Percentiles rank a stretch among this genome's conserved stretches.
Conservation (phyloP, 495 filamentous ascomycete genomes). For the Penicillium diatomitis region DNA sequence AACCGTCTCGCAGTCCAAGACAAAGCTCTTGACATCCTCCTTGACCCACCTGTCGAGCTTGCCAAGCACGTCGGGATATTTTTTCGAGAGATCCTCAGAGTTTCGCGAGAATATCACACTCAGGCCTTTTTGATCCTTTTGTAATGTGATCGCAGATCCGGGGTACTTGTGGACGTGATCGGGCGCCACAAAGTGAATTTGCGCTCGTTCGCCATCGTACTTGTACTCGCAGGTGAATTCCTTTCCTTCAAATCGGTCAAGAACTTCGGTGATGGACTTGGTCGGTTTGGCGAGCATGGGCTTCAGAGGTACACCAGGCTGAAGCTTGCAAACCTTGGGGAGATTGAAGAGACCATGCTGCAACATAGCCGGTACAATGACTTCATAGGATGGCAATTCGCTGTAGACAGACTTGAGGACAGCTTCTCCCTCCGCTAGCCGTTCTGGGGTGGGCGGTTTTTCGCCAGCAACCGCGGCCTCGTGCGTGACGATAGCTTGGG, state of each 20-base stretch:
- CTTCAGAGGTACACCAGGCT: conserved; percentile 90
- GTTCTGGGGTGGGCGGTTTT: conserved; percentile 58
- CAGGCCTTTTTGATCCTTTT: conserved; percentile 53
- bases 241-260: conserved; percentile 92
- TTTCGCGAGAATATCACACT: conserved; percentile 93
- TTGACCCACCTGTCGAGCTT: conserved; percentile 88
- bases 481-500: conserved; percentile 78
- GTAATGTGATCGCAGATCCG: conserved; percentile 32
- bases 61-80: conserved; percentile 89
- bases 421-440: conserved; percentile 73
- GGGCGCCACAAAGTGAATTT: conserved; percentile 93
- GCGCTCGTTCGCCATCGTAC: conserved; percentile 93
- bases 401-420: conserved; percentile 88
- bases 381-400: conserved; percentile 89
- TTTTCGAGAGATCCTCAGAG: conserved; percentile 92
- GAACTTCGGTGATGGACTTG: conserved; percentile 96
- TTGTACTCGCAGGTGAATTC: conserved; percentile 98
- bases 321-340: conserved; percentile 78
- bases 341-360: conserved; percentile 77
- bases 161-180: conserved; percentile 59
- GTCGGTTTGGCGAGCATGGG: conserved; percentile 99
- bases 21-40: conserved; percentile 80
- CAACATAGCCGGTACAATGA: conserved; percentile 83
- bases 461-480: conserved; percentile 59
- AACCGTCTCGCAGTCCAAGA: conserved; percentile 97